Percentiles rank a stretch among this genome's conserved stretches.
Evolutionary conservation across 169 alveolate genomes (phyloP).

Genomic region (Amoebophrya sp.): DNA sequence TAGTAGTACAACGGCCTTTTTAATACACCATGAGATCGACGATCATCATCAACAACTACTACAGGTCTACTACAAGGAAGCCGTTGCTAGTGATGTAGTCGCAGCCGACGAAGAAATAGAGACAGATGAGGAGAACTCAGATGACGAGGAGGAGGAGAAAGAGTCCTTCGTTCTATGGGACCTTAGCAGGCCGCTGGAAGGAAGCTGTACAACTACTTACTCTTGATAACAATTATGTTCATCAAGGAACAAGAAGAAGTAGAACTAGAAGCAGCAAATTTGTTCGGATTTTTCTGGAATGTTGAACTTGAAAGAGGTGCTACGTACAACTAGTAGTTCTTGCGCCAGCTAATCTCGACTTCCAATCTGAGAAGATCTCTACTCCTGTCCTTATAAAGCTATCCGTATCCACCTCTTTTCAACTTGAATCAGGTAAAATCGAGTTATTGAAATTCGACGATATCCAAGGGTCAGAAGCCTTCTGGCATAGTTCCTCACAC

Average conservation of each 20-base stretch:
- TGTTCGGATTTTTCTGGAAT: no score
- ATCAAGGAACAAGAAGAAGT: no score
- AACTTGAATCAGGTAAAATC: slow-evolving; percentile 39
- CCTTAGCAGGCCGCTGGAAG: slow-evolving; percentile 88
- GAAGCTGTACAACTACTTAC: slow-evolving; percentile 69
- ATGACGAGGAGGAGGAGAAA: slow-evolving; percentile 68
- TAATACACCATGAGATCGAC: neutral
- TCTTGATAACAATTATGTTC: no score
- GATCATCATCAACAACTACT: neutral
- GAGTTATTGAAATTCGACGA: slow-evolving; percentile 67
- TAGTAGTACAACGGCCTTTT: no score
- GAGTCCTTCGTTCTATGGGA: slow-evolving; percentile 81
- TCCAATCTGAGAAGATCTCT: no score
- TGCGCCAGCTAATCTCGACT: no score
- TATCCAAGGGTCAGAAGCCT: slow-evolving; percentile 83
- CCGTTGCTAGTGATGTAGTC: neutral
- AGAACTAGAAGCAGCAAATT: no score
- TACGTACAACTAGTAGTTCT: no score
- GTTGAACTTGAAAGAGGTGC: no score
- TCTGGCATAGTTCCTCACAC: slow-evolving; percentile 98
- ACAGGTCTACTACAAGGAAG: slow-evolving; percentile 35
- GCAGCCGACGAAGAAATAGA: slow-evolving; percentile 45
- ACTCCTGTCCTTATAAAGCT: no score
- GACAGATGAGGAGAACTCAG: slow-evolving; percentile 57
- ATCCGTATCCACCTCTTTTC: no score